phyloP scores from a whole-genome alignment of 2,329 filamentous ascomycete genomes.

The Akanthomyces dipterigenus region DNA sequence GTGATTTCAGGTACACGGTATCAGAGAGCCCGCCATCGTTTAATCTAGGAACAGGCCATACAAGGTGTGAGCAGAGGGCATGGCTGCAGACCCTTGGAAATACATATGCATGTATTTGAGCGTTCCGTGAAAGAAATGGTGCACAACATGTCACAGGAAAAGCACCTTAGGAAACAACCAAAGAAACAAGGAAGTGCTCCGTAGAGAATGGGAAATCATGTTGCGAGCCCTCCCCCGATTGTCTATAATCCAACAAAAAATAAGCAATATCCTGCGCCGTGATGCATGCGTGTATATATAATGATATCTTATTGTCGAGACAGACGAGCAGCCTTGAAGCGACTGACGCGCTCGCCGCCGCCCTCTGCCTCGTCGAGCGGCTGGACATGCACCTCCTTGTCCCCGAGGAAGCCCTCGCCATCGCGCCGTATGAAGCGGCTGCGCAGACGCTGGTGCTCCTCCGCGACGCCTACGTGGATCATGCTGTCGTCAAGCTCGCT shows the following conservation, averaged over 20 bases:
- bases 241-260: slow-evolving; percentile 1
- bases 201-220: neutral
- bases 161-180: neutral
- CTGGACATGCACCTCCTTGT: slow-evolving; percentile 61
- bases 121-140: neutral
- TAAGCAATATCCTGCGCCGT: slow-evolving; percentile 8
- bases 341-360: slow-evolving; percentile 58
- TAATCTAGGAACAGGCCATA: slow-evolving; percentile 48
- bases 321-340: slow-evolving; percentile 66
- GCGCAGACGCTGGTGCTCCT: slow-evolving; percentile 75
- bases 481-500: slow-evolving; percentile 65
- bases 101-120: neutral
- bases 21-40: slow-evolving; percentile 55
- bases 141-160: neutral
- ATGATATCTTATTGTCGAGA: slow-evolving; percentile 37
- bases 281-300: slow-evolving; percentile 9
- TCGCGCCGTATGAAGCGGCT: slow-evolving; percentile 77
- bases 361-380: slow-evolving; percentile 62
- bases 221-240: neutral
- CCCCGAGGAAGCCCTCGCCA: slow-evolving; percentile 66
- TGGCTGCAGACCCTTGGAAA: slow-evolving; percentile 42
- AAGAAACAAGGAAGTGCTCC: neutral
- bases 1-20: slow-evolving; percentile 30
- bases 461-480: slow-evolving; percentile 69
- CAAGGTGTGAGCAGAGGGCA: slow-evolving; percentile 47